phyloP scores from a whole-genome alignment of 1,284 basidiomycete species.

The Bondarzewia mesenterica region DNA sequence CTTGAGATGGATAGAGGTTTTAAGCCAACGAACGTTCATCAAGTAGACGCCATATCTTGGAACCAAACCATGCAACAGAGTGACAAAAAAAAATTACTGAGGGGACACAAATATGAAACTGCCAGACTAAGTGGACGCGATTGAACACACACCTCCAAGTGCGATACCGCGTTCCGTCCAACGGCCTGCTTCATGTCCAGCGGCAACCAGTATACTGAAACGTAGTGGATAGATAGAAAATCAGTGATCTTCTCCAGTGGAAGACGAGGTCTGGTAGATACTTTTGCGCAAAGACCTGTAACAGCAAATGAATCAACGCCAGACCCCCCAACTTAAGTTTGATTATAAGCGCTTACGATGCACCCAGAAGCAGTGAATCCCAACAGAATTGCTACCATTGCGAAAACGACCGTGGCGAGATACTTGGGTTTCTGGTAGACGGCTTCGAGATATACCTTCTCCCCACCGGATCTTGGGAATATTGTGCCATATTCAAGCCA shows the following conservation, averaged over 20 bases:
- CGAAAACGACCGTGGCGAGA: constrained; percentile 40
- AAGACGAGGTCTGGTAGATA: too few relatives aligned
- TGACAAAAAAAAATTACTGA: constrained; percentile 34
- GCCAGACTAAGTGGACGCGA: not conserved
- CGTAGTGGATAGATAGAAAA: not conserved
- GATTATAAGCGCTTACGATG: constrained; percentile 31
- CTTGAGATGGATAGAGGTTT: not conserved
- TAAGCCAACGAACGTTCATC: constrained; percentile 33
- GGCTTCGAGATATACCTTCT: constrained; percentile 48
- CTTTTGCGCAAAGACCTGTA: constrained; percentile 12
- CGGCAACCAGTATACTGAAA: constrained; percentile 40
- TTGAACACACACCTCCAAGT: constrained; percentile 34
- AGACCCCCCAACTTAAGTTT: not conserved
- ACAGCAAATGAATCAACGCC: not conserved
- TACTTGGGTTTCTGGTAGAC: constrained; percentile 38
- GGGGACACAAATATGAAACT: too few relatives aligned
- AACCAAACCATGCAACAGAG: constrained; percentile 37
- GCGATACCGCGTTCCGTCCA: constrained; percentile 54
- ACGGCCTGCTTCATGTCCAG: constrained; percentile 28
- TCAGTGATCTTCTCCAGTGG: too few relatives aligned
- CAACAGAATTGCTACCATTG: constrained; percentile 39
- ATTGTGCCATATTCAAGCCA: constrained; percentile 52
- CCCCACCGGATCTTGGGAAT: constrained; percentile 46
- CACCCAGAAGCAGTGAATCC: constrained; percentile 49
- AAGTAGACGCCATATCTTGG: constrained; percentile 35